A percentile compares a stretch with the other conserved stretches of the same genome.
These are phyloP conservation scores for Haplographium delicatum DNA, from an alignment of 495 filamentous ascomycete genomes.

Conservation along the genomic window DNA sequence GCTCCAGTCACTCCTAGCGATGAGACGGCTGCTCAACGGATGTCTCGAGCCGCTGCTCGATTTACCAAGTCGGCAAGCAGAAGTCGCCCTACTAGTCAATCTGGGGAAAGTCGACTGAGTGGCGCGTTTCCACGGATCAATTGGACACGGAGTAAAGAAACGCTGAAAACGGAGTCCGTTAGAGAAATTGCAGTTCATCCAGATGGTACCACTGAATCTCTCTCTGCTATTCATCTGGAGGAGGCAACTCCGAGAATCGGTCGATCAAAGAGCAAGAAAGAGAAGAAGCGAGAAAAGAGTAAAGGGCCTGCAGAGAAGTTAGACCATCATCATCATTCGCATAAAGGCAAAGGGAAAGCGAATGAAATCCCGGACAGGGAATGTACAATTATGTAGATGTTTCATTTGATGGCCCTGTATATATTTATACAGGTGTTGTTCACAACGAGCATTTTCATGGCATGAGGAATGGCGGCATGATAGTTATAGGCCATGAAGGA, in stretches of 20 bases:
- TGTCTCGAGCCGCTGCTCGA: conserved; percentile 57
- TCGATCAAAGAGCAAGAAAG: conserved; percentile 38
- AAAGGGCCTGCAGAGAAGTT: conserved; percentile 24
- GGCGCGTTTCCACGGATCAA: conserved; percentile 61
- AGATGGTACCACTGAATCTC: conserved; percentile 30
- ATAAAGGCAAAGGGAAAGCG: conserved; percentile 34
- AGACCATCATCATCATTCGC: conserved; percentile 19
- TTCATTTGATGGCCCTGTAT: no score
- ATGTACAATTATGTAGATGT: conserved; percentile 57
- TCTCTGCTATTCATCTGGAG: conserved; percentile 43
- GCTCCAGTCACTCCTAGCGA: conserved; percentile 45
- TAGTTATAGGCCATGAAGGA: no score
- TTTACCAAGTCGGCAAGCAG: conserved; percentile 48
- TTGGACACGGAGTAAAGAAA: conserved; percentile 44
- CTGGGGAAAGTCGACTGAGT: conserved; percentile 62
- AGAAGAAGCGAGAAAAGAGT: conserved; percentile 40
- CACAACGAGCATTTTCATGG: no score
- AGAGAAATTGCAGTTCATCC: conserved; percentile 31
- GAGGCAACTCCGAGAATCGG: conserved; percentile 32
- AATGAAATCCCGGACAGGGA: conserved; percentile 60
- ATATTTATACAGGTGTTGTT: no score
- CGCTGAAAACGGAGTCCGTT: conserved; percentile 30
- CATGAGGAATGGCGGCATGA: no score
- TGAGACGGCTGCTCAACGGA: conserved; percentile 40
- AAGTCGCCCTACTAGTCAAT: conserved; percentile 63